A percentile compares a stretch with the other conserved stretches of the same genome.
phyloP scores from a whole-genome alignment of 371 early-diverging fungal genomes.

The Mucor velutinosus region DNA sequence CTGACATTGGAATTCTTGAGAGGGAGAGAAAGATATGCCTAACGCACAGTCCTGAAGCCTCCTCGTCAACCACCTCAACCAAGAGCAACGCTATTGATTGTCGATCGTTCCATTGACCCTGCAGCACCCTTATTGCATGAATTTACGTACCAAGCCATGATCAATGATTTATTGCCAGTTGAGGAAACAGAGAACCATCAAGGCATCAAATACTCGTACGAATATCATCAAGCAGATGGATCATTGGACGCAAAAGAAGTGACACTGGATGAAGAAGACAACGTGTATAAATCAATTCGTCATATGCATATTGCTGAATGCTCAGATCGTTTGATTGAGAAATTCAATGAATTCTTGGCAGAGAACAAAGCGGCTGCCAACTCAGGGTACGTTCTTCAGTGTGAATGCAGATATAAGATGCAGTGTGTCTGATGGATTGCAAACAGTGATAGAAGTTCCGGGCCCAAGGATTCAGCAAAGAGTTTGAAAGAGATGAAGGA shows the following conservation, averaged over 20 bases:
- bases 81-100: constrained; percentile 79
- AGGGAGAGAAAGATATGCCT: neutral
- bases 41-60: constrained; percentile 27
- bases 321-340: constrained; percentile 75
- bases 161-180: constrained; percentile 81
- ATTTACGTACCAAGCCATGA: constrained; percentile 95
- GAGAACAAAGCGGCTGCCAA: constrained; percentile 56
- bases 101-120: constrained; percentile 89
- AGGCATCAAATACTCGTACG: constrained; percentile 60
- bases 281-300: constrained; percentile 81
- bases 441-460: constrained; percentile 21
- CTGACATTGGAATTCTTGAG: too few relatives aligned
- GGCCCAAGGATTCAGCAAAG: constrained; percentile 60
- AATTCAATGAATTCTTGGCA: constrained; percentile 79
- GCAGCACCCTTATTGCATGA: constrained; percentile 91
- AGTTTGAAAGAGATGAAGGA: constrained; percentile 88
- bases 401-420: neutral
- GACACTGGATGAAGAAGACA: constrained; percentile 73
- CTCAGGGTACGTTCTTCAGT: constrained; percentile 28
- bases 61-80: constrained; percentile 53
- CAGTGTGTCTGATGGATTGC: neutral
- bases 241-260: constrained; percentile 58
- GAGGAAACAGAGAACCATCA: constrained; percentile 60
- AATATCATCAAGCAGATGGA: constrained; percentile 55
- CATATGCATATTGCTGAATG: constrained; percentile 96